These are phyloP conservation scores for Sequoia sempervirens DNA, from an alignment of 75 land plant genomes.

Conservation along the genomic window DNA sequence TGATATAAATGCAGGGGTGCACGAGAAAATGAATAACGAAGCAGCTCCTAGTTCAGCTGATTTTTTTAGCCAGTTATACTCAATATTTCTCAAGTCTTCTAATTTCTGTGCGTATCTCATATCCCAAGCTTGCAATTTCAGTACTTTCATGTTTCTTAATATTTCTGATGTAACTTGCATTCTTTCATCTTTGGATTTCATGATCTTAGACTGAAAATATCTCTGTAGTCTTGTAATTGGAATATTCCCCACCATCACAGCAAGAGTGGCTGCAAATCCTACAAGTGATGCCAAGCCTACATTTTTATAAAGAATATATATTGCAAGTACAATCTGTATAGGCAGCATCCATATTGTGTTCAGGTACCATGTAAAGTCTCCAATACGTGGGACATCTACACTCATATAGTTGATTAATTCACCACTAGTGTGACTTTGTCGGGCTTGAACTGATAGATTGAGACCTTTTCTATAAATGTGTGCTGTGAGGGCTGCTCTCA, in stretches of 20 bases:
- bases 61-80: constrained; percentile 61
- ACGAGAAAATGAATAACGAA: constrained; percentile 76
- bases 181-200: constrained; percentile 74
- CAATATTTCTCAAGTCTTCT: constrained; percentile 44
- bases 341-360: constrained; percentile 77
- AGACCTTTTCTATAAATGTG: constrained; percentile 70
- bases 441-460: constrained; percentile 49
- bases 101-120: constrained; percentile 47
- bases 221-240: constrained; percentile 56
- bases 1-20: constrained; percentile 72
- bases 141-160: constrained; percentile 64
- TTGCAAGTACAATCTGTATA: constrained; percentile 60
- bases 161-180: constrained; percentile 95
- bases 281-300: constrained; percentile 62
- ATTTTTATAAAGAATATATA: constrained; percentile 47
- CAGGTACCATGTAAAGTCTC: constrained; percentile 63
- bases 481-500: constrained; percentile 70
- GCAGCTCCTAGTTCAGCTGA: constrained; percentile 36
- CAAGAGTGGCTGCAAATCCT: constrained; percentile 59
- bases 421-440: constrained; percentile 73
- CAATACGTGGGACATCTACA: constrained; percentile 78
- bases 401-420: constrained; percentile 92
- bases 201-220: constrained; percentile 56
- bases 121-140: constrained; percentile 93
- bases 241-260: constrained; percentile 57